Base-by-base conservation (phyloP, 2,329 filamentous ascomycete species). In the Cercospora sesami region DNA sequence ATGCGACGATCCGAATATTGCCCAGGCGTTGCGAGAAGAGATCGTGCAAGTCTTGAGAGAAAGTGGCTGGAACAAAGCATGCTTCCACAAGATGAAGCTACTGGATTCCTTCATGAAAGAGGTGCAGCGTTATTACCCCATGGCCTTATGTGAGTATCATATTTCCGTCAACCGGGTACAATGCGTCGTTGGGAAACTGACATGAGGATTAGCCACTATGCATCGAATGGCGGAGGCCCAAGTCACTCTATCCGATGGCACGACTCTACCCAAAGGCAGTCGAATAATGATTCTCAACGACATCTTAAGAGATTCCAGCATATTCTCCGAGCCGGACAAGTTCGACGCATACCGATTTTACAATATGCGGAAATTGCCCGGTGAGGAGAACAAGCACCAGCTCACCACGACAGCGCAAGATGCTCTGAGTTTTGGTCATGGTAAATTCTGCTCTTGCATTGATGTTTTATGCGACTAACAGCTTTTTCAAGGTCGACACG, bases 31-130 rank as follows among this genome's bases (percentile, higher is more conserved):
- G 36, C 16, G 36, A n/a, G 2, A 42, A 42, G 36, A 42, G 16
- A 42, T 71, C 1, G 0, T 69, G 60, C 48, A 42, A 65, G 9
- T 36, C 74, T 18, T 42, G 36, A n/a, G 16, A 1, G 36, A 42
- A 42, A 65, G 71, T n/a, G 74, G 74, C 12, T 76, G 73, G 36
- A 42, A 42, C 36, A 42, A 42, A 42, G 36, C 36, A 42, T 42
- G 36, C n/a, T 42, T 42, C 36, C 36, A 42, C 16, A 42, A 42
- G 59, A 67, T 78, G 58, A 74, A 73, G 60, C 60, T 77, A 14
- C 67, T 77, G 55, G 76, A 78, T 65, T 75, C 73, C 57, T 67
- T 75, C 57, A 63, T 78, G 53, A 76, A 76, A 66, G 76, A 77
- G 60, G 60, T 67, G 10, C 60, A 63, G 30, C 53, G 62, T 4